Evolutionary conservation across 371 early-diverging fungal genomes (phyloP), one percentile per base, ranked within the genome.

Genomic region (Neoconidiobolus thromboides): DNA sequence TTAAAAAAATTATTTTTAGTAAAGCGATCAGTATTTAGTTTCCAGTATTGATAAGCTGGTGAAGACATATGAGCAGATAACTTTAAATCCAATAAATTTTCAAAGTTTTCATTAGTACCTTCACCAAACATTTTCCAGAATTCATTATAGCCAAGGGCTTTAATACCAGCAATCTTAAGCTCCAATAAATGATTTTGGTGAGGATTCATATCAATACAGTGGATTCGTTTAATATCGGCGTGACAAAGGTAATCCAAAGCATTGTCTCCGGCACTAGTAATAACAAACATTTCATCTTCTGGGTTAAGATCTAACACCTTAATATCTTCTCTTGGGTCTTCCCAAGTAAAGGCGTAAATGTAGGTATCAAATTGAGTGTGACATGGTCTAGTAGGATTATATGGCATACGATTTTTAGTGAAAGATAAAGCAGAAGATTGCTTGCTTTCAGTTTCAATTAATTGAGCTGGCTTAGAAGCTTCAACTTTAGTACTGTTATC

Each of bases 301-400:
- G 70, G 70, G 43, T 73, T 71, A 3, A 89, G 62, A 57, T 84
- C 74, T 60, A 89, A 63, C 48, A 78, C 76, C 52, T 82, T 71
- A 15, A 89, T 67, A 64, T 89, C 89, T 36, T 79, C 78, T 15
- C 80, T 76, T 0, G 89, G 89, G 64, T 89, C 89, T 61, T 89
- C 88, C 90, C 88, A 89, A 0, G 90, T 82, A 58, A 89, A 89
- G 3, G 86, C 88, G 62, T 87, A 89, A 55, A 89, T 85, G 64
- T 87, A 89, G 0, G 87, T 85, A 7, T 80, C 73, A 67, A 89
- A 87, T 61, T 85, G 83, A 0, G 81, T 75, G 60, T 83, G 82
- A 44, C 78, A 78, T 2, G 81, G 68, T 51, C 80, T 66, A 0
- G 72, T 66, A 0, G 81, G 79, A 58, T 83, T 73, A 58, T 87